Conservation (phyloP, 176 grass and related monocot species). For the Oryza longistaminata region DNA sequence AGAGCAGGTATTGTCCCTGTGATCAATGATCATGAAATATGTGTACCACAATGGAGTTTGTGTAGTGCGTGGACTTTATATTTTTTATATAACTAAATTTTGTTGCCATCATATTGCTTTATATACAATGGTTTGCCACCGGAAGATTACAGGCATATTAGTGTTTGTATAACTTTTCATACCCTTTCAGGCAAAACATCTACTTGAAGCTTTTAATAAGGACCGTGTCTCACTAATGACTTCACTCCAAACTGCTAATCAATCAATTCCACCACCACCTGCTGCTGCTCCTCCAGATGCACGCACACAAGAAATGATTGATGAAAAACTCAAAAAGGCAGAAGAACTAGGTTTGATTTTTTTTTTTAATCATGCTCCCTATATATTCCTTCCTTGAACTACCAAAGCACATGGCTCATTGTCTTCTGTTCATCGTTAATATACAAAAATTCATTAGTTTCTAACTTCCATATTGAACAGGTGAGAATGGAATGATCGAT, state of each 20-base stretch:
- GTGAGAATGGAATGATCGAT: slow-evolving; percentile 88
- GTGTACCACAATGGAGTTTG: background rate
- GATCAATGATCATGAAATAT: background rate
- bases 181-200: slow-evolving; percentile 55
- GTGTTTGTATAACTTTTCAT: slow-evolving; percentile 11
- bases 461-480: slow-evolving; percentile 45
- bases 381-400: slow-evolving; percentile 20
- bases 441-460: slow-evolving; percentile 13
- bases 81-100: slow-evolving; percentile 30
- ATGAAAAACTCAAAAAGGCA: slow-evolving; percentile 91
- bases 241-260: slow-evolving; percentile 55
- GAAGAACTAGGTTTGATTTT: slow-evolving; percentile 83
- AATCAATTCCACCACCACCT: slow-evolving; percentile 36
- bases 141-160: background rate
- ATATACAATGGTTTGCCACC: slow-evolving; percentile 6
- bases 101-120: background rate
- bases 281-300: slow-evolving; percentile 65
- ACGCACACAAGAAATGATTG: slow-evolving; percentile 88
- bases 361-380: slow-evolving; percentile 18
- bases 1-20: slow-evolving; percentile 63
- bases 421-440: background rate
- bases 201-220: slow-evolving; percentile 89
- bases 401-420: slow-evolving; percentile 4
- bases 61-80: background rate
- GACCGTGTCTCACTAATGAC: slow-evolving; percentile 73